These are phyloP conservation scores for Abrus precatorius DNA, from an alignment of 306 rosid genomes.

Conservation along the genomic window DNA sequence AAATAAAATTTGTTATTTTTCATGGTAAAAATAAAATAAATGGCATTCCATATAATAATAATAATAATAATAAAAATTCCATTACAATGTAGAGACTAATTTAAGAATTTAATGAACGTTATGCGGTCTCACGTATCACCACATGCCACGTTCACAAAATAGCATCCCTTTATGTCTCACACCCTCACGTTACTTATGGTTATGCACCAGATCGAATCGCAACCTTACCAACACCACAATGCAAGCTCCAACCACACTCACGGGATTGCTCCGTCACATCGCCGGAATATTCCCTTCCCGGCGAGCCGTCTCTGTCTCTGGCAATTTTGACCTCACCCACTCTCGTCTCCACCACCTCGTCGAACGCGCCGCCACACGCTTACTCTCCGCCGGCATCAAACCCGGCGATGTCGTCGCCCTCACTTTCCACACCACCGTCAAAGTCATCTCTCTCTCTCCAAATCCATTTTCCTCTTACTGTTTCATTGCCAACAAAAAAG, in stretches of 20 bases:
- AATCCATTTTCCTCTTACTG: not conserved
- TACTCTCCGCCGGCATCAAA: slow-evolving; percentile 61
- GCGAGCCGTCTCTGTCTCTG: slow-evolving; percentile 69
- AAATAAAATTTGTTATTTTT: too few relatives aligned
- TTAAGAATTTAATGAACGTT: too few relatives aligned
- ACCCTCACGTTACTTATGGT: not conserved
- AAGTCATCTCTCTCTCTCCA: slow-evolving; percentile 45
- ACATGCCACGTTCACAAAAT: not conserved
- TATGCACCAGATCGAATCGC: not conserved
- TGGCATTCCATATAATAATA: too few relatives aligned
- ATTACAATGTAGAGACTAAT: too few relatives aligned
- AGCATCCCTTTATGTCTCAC: not conserved
- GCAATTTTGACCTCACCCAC: slow-evolving; percentile 62
- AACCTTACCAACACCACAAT: slow-evolving; percentile 29
- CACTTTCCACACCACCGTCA: slow-evolving; percentile 72
- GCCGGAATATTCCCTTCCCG: slow-evolving; percentile 55
- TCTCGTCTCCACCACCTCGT: slow-evolving; percentile 60
- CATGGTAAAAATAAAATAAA: too few relatives aligned
- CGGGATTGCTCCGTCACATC: slow-evolving; percentile 57
- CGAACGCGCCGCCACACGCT: slow-evolving; percentile 64
- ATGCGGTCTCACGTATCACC: too few relatives aligned
- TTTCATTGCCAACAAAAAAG: not conserved
- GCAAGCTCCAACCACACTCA: slow-evolving; percentile 56
- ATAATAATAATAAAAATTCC: too few relatives aligned
- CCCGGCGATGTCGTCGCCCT: slow-evolving; percentile 76